phyloP scores from a whole-genome alignment of 2,329 filamentous ascomycete genomes.

The Leptographium lundbergii region DNA sequence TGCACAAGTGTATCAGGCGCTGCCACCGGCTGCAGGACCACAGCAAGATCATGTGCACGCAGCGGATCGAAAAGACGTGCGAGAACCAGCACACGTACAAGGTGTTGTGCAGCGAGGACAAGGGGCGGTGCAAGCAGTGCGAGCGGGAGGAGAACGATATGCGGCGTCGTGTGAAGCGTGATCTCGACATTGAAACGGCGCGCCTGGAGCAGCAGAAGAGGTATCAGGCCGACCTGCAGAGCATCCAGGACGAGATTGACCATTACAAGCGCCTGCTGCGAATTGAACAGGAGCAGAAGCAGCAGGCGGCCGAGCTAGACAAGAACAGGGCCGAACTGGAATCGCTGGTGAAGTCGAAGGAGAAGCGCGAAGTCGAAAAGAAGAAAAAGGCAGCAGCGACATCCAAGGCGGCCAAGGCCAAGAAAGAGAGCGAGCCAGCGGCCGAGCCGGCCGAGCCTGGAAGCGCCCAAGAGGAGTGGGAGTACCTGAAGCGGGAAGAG shows the following conservation, averaged over 20 bases:
- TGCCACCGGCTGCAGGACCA: conserved; percentile 55
- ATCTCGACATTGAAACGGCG: conserved; percentile 36
- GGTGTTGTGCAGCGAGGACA: conserved; percentile 30
- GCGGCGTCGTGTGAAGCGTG: conserved; percentile 29
- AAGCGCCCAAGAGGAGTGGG: conserved; percentile 43
- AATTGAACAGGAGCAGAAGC: conserved; percentile 27
- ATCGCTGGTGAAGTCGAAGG: conserved; percentile 19
- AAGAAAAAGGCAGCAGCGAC: no score
- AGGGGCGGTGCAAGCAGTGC: conserved; percentile 36
- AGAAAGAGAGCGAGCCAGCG: background rate
- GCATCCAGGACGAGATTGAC: conserved; percentile 41
- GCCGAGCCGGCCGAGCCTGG: background rate
- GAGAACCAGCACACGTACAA: conserved; percentile 34
- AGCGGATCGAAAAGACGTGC: conserved; percentile 33
- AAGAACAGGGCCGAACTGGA: conserved; percentile 34
- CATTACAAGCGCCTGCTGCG: conserved; percentile 30
- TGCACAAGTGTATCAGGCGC: conserved; percentile 43
- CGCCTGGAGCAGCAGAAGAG: conserved; percentile 29
- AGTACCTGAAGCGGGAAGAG: conserved; percentile 41
- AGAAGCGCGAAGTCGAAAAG: no score
- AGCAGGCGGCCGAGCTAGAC: conserved; percentile 19
- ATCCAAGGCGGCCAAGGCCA: no score
- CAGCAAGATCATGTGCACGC: conserved; percentile 26
- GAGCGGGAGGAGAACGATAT: conserved; percentile 31
- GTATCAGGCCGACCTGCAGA: conserved; percentile 31